A percentile compares a stretch with the other conserved stretches of the same genome.
phyloP scores from a whole-genome alignment of 768 basidiomycete genomes.

The Amanita subjunquillea region DNA sequence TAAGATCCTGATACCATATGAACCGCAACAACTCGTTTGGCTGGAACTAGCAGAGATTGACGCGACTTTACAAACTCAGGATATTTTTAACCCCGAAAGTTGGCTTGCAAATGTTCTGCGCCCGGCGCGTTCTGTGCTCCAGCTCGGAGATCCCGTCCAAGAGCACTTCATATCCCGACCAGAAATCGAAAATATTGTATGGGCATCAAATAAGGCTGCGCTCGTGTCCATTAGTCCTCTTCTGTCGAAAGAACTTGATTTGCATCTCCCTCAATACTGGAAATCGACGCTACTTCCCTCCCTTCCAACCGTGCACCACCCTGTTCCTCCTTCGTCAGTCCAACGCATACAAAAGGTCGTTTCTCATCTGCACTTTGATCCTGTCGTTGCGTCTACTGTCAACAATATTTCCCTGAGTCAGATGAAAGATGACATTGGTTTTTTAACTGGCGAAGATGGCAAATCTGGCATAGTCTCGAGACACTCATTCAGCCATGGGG shows the following conservation, averaged over 20 bases:
- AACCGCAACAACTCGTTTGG: slow-evolving; percentile 45
- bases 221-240: slow-evolving; percentile 37
- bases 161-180: slow-evolving; percentile 25
- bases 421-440: slow-evolving; percentile 65
- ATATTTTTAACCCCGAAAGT: not conserved
- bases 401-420: slow-evolving; percentile 55
- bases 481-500: slow-evolving; percentile 73
- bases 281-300: slow-evolving; percentile 54
- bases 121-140: not conserved
- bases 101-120: not conserved
- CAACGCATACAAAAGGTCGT: slow-evolving; percentile 50
- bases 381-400: slow-evolving; percentile 57
- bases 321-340: slow-evolving; percentile 48
- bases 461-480: slow-evolving; percentile 63
- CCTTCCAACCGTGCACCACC: slow-evolving; percentile 33
- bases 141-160: not conserved
- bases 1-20: not conserved
- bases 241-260: slow-evolving; percentile 40
- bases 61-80: not conserved
- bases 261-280: slow-evolving; percentile 63
- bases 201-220: slow-evolving; percentile 23
- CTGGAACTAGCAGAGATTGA: slow-evolving; percentile 32
- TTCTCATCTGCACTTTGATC: slow-evolving; percentile 51
- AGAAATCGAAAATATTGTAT: slow-evolving; percentile 15
- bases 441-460: slow-evolving; percentile 79